Evolutionary conservation across 2,329 filamentous ascomycete genomes (phyloP), one percentile per base, ranked within the genome.

Genomic region (Trichophyton simii): DNA sequence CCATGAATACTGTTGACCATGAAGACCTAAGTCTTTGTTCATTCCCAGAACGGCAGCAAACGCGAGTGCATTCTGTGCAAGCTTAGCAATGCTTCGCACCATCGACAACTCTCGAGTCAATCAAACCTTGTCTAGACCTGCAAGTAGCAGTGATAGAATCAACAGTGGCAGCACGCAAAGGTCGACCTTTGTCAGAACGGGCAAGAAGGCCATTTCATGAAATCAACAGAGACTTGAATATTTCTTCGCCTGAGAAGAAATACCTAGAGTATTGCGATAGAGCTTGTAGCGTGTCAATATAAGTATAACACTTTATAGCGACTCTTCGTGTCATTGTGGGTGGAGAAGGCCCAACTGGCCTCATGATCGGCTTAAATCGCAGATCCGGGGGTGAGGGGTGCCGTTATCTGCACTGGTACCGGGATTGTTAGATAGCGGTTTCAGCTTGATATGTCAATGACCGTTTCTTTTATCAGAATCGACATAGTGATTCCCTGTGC

Each of bases 31-130:
- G 31, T 80, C 78, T 52, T 77, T 69, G 59, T 73, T 64, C 79
- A 83, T 81, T 42, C 80, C 80, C 1, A 80, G 79, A 52, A 81
- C 80, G 64, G 76, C 73, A 0, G 80, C 80, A 74, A 82, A 44
- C 6, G 41, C 41, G 41, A 44, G 41, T 15, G 41, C 41, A 44
- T 44, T 44, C 41, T 44, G n/a, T 44, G n/a, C 3, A n/a, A 7
- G n/a, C 15, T 44, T 44, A 44, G 41, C 41, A 44, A n/a, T n/a
- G 13, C 41, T 44, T 44, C n/a, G 13, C 28, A 31, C 28, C 28
- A 5, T 44, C 41, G 8, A 15, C n/a, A 44, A 8, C 41, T 3
- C 41, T 44, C 15, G 7, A n/a, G 41, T n/a, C 7, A 44, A n/a
- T 6, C 41, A 18, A 18, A 44, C 41, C 41, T 44, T 44, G 41